These are phyloP conservation scores for Saccharomyces hybrid DNA, from an alignment of 1,139 yeast species.

Conservation along the genomic window DNA sequence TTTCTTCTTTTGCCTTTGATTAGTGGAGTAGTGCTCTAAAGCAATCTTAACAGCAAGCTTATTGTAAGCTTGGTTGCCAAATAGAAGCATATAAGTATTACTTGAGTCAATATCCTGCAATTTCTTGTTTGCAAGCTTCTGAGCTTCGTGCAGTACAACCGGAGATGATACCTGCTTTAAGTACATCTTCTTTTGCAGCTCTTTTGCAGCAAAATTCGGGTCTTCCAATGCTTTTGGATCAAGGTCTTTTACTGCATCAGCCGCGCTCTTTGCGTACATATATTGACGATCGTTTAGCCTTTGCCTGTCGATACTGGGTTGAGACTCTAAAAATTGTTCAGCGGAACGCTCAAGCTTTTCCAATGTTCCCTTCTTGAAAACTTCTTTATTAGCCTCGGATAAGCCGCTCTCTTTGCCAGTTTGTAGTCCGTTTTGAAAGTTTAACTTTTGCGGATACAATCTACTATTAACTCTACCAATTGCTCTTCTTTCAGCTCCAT, in stretches of 20 bases:
- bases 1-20: conserved; percentile 37
- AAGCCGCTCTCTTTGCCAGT: conserved; percentile 7
- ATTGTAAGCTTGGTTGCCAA: conserved; percentile 34
- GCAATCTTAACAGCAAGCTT: conserved; percentile 56
- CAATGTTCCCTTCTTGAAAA: neutral
- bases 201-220: conserved; percentile 9
- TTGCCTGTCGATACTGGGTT: neutral
- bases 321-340: conserved; percentile 11
- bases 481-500: conserved; percentile 28
- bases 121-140: conserved; percentile 48
- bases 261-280: conserved; percentile 40
- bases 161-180: conserved; percentile 31
- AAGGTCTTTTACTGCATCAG: conserved; percentile 38
- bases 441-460: conserved; percentile 20
- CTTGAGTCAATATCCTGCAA: conserved; percentile 38
- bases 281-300: neutral
- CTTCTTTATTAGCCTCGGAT: conserved; percentile 1
- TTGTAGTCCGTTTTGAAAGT: conserved; percentile 19
- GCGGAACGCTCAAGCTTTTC: neutral
- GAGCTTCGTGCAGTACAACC: conserved; percentile 54
- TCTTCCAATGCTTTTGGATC: conserved; percentile 16
- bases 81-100: conserved; percentile 32
- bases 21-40: neutral
- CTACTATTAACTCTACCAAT: conserved; percentile 22
- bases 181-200: conserved; percentile 15